Conservation (phyloP, 2,329 filamentous ascomycete genomes). For the Cladobotryum protrusum region DNA sequence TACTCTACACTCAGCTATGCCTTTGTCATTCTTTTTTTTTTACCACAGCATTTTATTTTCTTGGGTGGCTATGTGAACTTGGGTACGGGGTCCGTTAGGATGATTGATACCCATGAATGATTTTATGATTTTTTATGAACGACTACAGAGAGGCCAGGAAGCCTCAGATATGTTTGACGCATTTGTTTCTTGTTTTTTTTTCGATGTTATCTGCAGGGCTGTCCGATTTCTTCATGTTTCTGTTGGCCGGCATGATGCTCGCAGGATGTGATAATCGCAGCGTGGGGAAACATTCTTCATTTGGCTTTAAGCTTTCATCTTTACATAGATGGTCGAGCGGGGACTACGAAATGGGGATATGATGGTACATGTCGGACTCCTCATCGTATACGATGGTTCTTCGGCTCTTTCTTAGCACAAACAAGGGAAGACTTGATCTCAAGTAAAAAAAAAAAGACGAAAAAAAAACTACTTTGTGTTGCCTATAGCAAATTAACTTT, state of each 20-base stretch:
- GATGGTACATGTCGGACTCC: constrained; percentile 4
- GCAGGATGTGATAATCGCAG: too few species aligned
- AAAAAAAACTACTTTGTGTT: background rate
- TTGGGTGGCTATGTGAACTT: background rate
- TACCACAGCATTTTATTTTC: background rate
- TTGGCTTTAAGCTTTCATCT: too few species aligned
- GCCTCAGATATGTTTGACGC: background rate
- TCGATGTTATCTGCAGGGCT: too few species aligned
- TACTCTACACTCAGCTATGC: background rate
- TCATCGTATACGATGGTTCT: constrained; percentile 1
- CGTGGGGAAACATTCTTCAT: too few species aligned
- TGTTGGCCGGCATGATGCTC: too few species aligned
- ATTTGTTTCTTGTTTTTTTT: background rate
- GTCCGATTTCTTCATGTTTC: too few species aligned
- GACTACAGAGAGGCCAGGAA: constrained; percentile 7
- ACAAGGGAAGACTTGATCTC: too few species aligned
- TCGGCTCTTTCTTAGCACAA: background rate
- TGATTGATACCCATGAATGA: background rate
- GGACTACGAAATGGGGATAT: background rate
- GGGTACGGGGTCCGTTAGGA: background rate
- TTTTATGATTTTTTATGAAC: background rate
- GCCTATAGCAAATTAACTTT: background rate
- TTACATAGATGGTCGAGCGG: too few species aligned
- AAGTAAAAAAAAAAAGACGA: too few species aligned
- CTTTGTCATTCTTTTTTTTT: background rate